A percentile compares a stretch with the other conserved stretches of the same genome.
Conservation (phyloP, 257 asterid species). For the Solanum chilense region DNA sequence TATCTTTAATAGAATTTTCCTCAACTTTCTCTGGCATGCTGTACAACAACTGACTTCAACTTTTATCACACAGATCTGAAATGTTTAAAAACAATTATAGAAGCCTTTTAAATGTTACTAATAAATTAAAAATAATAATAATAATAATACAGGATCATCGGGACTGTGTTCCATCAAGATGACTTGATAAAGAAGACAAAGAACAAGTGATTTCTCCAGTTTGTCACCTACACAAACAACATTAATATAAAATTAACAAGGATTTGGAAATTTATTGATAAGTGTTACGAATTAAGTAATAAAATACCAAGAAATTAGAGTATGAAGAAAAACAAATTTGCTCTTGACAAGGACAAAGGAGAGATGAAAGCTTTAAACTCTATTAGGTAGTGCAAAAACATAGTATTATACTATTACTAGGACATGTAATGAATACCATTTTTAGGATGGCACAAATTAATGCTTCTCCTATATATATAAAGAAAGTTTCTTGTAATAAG, state of each 20-base stretch:
- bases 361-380: neutral
- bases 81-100: neutral
- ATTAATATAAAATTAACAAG: neutral
- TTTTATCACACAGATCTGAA: conserved; percentile 5
- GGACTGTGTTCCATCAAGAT: neutral
- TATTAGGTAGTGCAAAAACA: neutral
- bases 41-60: conserved; percentile 2
- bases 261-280: neutral
- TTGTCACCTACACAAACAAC: neutral
- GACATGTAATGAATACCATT: neutral
- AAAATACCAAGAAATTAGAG: neutral
- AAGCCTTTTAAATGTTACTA: neutral
- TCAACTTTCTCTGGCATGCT: neutral
- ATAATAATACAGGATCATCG: neutral
- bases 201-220: neutral
- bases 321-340: neutral
- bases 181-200: neutral
- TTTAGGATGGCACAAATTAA: neutral
- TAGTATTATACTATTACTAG: neutral
- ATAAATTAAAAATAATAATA: neutral
- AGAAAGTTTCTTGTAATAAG: neutral
- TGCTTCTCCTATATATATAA: neutral
- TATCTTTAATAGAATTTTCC: neutral
- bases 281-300: neutral
- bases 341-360: neutral